phyloP scores from a whole-genome alignment of 257 asterid genomes.

The Coffea canephora region DNA sequence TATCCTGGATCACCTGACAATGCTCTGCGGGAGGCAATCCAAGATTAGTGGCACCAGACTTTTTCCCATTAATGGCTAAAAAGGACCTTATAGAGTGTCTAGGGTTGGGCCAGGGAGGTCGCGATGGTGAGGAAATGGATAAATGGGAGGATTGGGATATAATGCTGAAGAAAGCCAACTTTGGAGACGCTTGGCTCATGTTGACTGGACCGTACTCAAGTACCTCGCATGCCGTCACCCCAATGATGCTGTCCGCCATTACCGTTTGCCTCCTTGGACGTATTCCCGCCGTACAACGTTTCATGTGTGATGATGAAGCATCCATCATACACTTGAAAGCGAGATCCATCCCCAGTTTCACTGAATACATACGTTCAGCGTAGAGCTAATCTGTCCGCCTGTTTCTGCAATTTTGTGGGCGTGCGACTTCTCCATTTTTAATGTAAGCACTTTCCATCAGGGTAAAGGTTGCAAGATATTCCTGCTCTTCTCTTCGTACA shows the following conservation, averaged over 20 bases:
- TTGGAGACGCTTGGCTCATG: constrained; percentile 15
- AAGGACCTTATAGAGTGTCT: too few relatives aligned
- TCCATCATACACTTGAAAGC: neutral
- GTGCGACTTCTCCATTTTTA: neutral
- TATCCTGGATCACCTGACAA: constrained; percentile 28
- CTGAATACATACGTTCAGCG: too few relatives aligned
- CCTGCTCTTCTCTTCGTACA: constrained; percentile 2
- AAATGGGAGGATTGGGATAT: constrained; percentile 5
- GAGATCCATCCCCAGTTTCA: too few relatives aligned
- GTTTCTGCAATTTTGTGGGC: neutral
- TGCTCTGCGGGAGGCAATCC: neutral
- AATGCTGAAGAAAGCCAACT: constrained; percentile 25
- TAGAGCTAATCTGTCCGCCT: too few relatives aligned
- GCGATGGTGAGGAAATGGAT: too few relatives aligned
- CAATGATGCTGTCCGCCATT: constrained; percentile 66
- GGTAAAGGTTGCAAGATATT: neutral
- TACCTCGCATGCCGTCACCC: constrained; percentile 50
- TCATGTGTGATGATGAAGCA: neutral
- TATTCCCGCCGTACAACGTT: neutral
- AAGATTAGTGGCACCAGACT: constrained; percentile 25
- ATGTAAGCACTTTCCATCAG: neutral
- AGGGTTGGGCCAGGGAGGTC: too few relatives aligned
- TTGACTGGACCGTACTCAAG: constrained; percentile 24
- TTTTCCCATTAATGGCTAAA: constrained; percentile 21
- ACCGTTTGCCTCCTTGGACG: neutral